Base-by-base conservation (phyloP, 1,284 basidiomycete genomes). In the Psilocybe mexicana region DNA sequence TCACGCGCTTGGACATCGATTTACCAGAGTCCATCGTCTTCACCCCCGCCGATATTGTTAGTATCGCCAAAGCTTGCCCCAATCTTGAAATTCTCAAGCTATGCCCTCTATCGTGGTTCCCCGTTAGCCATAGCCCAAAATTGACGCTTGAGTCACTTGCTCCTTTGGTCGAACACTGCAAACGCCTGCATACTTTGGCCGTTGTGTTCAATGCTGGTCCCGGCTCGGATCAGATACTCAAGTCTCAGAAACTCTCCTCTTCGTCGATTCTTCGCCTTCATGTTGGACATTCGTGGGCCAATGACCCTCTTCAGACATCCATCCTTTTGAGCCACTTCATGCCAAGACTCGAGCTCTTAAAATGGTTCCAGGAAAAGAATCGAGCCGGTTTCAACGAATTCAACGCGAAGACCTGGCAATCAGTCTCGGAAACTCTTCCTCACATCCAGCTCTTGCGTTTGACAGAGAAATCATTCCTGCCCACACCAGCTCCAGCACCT, bases 291-390 rank as follows among this genome's bases (percentile, higher is more conserved):
- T 90, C 89, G 36, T 86, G 83, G 80, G 76, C 85, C 59, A 74
- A 74, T 57, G 87, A 92, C 65, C 79, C 86, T 25, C 77, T 92
- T 55, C 83, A 85, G 60, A 77, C 83, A 12, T 78, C 87, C 26
- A 85, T 92, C 63, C 78, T 88, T 53, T 77, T 92, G 58, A 90
- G 88, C 70, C 88, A 92, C 68, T 72, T 92, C 55, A 82, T 85
- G n/a, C 88, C 89, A 26, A 75, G 77, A 65, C 74, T 90, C 44
- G 87, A 90, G 64, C 77, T 70, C 24, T 68, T 92, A 42, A 87
- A 85, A 70, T 91, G 80, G 80, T 90, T 89, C 77, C 82, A 86
- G 64, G 87, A 88, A 64, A 85, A 84, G 71, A 90, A 83, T 63
- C 78, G 88, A n/a, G 79, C 82, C 0, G 87, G 87, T 1, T 85